phyloP scores from a whole-genome alignment of 306 rosid genomes.

The Pyrus bretschneideri region DNA sequence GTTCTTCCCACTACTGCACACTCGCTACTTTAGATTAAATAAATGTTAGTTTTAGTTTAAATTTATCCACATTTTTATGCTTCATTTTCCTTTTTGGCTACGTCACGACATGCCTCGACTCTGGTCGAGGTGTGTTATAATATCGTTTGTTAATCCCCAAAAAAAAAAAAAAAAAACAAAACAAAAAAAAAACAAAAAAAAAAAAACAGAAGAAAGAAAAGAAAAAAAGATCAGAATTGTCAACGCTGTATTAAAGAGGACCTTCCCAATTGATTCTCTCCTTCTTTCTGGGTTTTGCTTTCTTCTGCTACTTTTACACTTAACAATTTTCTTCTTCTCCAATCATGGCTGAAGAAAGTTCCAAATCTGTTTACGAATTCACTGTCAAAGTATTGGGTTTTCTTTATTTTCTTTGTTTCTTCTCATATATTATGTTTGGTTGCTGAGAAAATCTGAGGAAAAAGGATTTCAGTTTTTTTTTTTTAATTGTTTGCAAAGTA shows the following conservation, averaged over 20 bases:
- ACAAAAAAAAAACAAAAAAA: too few relatives aligned
- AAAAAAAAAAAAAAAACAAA: too few relatives aligned
- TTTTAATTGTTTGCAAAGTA: neutral
- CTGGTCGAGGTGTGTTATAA: too few relatives aligned
- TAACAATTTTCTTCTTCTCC: slow-evolving; percentile 13
- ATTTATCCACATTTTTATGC: too few relatives aligned
- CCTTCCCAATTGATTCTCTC: slow-evolving; percentile 13
- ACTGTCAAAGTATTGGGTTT: slow-evolving; percentile 54
- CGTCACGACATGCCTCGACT: too few relatives aligned
- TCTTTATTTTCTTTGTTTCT: neutral
- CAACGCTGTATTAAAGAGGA: neutral
- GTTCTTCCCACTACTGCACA: too few relatives aligned
- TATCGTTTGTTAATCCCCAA: too few relatives aligned
- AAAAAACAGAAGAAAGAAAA: too few relatives aligned
- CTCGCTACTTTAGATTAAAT: too few relatives aligned
- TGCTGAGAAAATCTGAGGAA: neutral
- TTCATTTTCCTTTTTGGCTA: too few relatives aligned
- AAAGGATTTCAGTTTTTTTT: neutral
- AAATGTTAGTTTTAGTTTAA: too few relatives aligned
- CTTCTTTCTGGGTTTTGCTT: slow-evolving; percentile 30
- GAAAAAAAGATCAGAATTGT: neutral
- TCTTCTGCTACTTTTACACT: slow-evolving; percentile 15
- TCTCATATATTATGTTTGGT: neutral
- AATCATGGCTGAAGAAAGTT: slow-evolving; percentile 35
- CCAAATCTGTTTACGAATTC: slow-evolving; percentile 70